Percentiles rank a stretch among this genome's conserved stretches.
phyloP scores from a whole-genome alignment of 495 filamentous ascomycete genomes.

The Aspergillus biplanus region DNA sequence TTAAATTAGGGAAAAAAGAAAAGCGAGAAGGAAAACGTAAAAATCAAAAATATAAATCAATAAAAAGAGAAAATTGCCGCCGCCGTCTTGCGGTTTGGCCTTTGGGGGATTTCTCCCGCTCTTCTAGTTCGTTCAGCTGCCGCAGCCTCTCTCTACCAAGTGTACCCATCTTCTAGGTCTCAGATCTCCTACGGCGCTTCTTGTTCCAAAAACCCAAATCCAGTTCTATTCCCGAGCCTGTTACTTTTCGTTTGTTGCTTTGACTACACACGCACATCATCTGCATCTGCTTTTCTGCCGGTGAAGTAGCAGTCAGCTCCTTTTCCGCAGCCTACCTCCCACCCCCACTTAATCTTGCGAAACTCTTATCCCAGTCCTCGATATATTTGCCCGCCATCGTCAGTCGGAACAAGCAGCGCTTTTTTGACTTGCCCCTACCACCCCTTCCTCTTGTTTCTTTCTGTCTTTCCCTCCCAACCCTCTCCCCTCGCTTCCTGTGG shows the following conservation, averaged over 20 bases:
- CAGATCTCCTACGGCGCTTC: slow-evolving; percentile 21
- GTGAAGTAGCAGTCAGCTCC: slow-evolving; percentile 19
- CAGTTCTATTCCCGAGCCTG: slow-evolving; percentile 15
- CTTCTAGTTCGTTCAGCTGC: slow-evolving; percentile 13
- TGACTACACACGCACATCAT: slow-evolving; percentile 26
- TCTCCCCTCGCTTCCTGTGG: slow-evolving; percentile 2
- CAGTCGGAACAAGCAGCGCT: slow-evolving; percentile 14
- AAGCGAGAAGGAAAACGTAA: slow-evolving; percentile 8
- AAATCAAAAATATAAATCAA: too few species aligned
- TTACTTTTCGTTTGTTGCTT: slow-evolving; percentile 21
- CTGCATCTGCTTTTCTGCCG: slow-evolving; percentile 17
- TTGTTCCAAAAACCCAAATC: slow-evolving; percentile 12
- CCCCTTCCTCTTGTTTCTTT: slow-evolving; percentile 1
- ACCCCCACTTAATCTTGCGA: slow-evolving; percentile 27
- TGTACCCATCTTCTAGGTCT: slow-evolving; percentile 11
- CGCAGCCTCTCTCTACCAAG: slow-evolving; percentile 10
- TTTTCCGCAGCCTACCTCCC: slow-evolving; percentile 24
- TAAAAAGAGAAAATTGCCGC: slow-evolving; percentile 21
- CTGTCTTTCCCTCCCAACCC: not conserved
- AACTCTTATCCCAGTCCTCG: slow-evolving; percentile 22
- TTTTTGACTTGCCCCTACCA: slow-evolving; percentile 11
- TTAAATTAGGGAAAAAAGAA: not conserved
- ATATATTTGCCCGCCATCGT: slow-evolving; percentile 28
- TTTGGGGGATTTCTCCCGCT: slow-evolving; percentile 11
- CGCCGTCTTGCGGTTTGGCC: slow-evolving; percentile 13